phyloP scores from a whole-genome alignment of 2,329 filamentous ascomycete genomes.

The Talaromyces sp. region DNA sequence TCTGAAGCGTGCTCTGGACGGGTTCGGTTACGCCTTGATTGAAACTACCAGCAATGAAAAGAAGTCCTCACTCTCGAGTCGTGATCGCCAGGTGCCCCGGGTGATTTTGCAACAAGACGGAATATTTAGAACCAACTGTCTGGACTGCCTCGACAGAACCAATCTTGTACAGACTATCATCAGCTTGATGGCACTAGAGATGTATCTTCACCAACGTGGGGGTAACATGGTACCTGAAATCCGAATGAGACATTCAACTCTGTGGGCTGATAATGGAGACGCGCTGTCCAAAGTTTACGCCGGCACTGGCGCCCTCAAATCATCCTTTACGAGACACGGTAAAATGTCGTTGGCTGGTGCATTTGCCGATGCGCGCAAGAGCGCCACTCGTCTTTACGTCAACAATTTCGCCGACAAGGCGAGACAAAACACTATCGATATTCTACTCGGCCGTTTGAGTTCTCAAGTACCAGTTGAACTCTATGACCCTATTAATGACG shows the following conservation, averaged over 20 bases:
- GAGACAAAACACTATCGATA: slow-evolving; percentile 89
- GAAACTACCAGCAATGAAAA: slow-evolving; percentile 53
- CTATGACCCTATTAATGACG: slow-evolving; percentile 92
- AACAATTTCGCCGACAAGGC: slow-evolving; percentile 97
- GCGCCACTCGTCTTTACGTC: slow-evolving; percentile 87
- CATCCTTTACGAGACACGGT: slow-evolving; percentile 86
- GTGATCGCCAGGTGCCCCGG: slow-evolving; percentile 46
- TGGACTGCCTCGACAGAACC: slow-evolving; percentile 92
- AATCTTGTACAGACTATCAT: slow-evolving; percentile 96
- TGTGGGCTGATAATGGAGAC: slow-evolving; percentile 98
- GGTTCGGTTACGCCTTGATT: slow-evolving; percentile 88
- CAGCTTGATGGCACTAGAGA: slow-evolving; percentile 85
- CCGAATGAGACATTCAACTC: slow-evolving; percentile 83
- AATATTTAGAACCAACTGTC: slow-evolving; percentile 91
- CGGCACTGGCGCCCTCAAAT: slow-evolving; percentile 90
- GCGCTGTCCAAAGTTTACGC: slow-evolving; percentile 92
- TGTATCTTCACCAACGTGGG: slow-evolving; percentile 70
- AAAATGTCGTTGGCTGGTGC: slow-evolving; percentile 95
- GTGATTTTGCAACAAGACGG: slow-evolving; percentile 87
- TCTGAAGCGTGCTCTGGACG: slow-evolving; percentile 73
- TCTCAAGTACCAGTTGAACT: slow-evolving; percentile 80
- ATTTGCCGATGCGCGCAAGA: slow-evolving; percentile 92
- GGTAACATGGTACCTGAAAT: slow-evolving; percentile 73
- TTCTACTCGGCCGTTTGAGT: slow-evolving; percentile 79
- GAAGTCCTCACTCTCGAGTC: slow-evolving; percentile 41